phyloP scores from a whole-genome alignment of 2,329 filamentous ascomycete species.

The Arthrobotrys iridis region DNA sequence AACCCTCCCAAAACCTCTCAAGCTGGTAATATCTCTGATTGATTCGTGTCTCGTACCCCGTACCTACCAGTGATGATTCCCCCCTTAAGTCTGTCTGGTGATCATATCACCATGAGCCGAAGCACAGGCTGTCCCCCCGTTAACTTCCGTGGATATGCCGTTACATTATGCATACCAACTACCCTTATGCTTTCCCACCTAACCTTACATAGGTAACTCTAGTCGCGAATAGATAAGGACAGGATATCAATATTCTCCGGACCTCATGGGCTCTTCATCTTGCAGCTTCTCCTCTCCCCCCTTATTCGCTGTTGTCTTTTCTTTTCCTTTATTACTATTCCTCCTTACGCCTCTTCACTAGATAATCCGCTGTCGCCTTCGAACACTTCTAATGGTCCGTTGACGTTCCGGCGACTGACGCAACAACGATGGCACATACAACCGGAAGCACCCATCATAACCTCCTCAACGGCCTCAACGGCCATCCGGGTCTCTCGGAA shows the following conservation, averaged over 20 bases:
- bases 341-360: neutral
- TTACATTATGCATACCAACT: conserved; percentile 1
- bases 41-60: conserved; percentile 19
- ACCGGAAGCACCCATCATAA: conserved; percentile 31
- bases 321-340: neutral
- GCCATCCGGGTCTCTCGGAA: conserved; percentile 15
- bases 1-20: conserved; percentile 5
- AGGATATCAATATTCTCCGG: conserved; percentile 23
- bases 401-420: neutral
- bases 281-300: neutral
- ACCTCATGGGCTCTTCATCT: neutral
- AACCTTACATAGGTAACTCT: conserved; percentile 44
- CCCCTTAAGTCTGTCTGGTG: conserved; percentile 17
- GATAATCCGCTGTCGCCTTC: neutral
- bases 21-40: too few species aligned
- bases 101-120: neutral
- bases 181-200: conserved; percentile 26
- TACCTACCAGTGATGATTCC: neutral
- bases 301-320: neutral
- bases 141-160: conserved; percentile 2
- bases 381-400: neutral
- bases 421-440: conserved; percentile 23
- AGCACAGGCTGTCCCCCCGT: conserved; percentile 20
- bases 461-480: conserved; percentile 18
- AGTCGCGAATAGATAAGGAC: conserved; percentile 50